Evolutionary conservation across 2,329 filamentous ascomycete genomes (phyloP).

Genomic region (Microsporum canis): DNA sequence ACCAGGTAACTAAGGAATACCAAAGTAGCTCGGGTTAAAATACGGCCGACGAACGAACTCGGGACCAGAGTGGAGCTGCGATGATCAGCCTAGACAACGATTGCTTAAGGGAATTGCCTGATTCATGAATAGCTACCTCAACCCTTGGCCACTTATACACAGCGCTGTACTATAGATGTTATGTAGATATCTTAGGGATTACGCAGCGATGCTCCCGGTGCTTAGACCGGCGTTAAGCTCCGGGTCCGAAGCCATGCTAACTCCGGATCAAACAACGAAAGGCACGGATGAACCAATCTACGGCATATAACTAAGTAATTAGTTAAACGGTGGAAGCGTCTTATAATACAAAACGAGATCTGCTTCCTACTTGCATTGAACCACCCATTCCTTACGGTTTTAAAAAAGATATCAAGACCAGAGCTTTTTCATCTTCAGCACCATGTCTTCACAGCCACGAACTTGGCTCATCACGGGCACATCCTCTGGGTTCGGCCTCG

Average conservation of each 20-base stretch:
- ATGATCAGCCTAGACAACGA: no score
- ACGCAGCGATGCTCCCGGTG: neutral
- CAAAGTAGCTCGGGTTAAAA: no score
- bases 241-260: neutral
- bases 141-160: no score
- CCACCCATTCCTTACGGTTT: neutral
- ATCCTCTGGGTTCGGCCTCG: constrained; percentile 23
- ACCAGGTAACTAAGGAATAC: no score
- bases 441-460: neutral
- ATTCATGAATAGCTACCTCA: no score
- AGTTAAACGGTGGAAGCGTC: neutral
- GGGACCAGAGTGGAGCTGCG: no score
- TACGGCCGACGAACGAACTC: no score
- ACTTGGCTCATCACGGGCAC: constrained; percentile 25
- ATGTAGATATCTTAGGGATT: no score
- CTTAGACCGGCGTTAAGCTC: neutral
- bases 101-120: no score
- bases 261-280: neutral
- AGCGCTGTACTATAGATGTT: no score
- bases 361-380: no score
- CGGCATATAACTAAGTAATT: neutral
- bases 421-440: neutral
- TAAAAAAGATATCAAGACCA: neutral
- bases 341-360: neutral
- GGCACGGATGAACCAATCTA: neutral